Percentiles rank a stretch among this genome's conserved stretches.
These are phyloP conservation scores for Saccharomycopsis vini DNA, from an alignment of 805 yeast species.

Conservation along the genomic window DNA sequence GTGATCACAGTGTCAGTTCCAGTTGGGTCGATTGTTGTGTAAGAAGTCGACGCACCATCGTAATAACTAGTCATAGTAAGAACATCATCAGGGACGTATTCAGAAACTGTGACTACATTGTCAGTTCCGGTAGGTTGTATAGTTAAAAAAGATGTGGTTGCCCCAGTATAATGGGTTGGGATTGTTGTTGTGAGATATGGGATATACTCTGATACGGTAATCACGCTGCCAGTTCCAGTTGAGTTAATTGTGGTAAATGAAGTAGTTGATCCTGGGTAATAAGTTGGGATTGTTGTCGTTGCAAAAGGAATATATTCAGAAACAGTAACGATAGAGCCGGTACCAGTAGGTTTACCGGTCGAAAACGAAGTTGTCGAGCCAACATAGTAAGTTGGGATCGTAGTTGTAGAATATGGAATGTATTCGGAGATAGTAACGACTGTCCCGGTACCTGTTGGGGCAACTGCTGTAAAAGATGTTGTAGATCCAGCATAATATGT, in stretches of 20 bases:
- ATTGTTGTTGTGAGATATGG: constrained; percentile 10
- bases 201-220: constrained; percentile 5
- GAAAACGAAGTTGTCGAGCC: constrained; percentile 1
- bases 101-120: constrained; percentile 2
- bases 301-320: constrained; percentile 2
- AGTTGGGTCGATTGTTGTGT: constrained; percentile 7
- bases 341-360: constrained; percentile 1
- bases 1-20: constrained; percentile 6
- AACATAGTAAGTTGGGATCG: constrained; percentile 1
- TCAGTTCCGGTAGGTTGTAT: constrained; percentile 2
- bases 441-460: constrained; percentile 6
- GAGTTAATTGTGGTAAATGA: constrained; percentile 3
- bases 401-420: constrained; percentile 5
- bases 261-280: neutral
- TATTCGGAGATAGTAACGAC: neutral
- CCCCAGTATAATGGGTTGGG: constrained; percentile 4
- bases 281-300: constrained; percentile 1
- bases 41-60: constrained; percentile 8
- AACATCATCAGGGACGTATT: constrained; percentile 1
- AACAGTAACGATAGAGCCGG: neutral
- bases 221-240: constrained; percentile 4
- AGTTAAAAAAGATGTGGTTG: constrained; percentile 7
- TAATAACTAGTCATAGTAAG: constrained; percentile 4
- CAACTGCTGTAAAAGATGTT: neutral
- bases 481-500: neutral